Evolutionary conservation across 345 rosid genomes (phyloP), one percentile per base, ranked within the genome.

Genomic region (Salix koriyanagi): DNA sequence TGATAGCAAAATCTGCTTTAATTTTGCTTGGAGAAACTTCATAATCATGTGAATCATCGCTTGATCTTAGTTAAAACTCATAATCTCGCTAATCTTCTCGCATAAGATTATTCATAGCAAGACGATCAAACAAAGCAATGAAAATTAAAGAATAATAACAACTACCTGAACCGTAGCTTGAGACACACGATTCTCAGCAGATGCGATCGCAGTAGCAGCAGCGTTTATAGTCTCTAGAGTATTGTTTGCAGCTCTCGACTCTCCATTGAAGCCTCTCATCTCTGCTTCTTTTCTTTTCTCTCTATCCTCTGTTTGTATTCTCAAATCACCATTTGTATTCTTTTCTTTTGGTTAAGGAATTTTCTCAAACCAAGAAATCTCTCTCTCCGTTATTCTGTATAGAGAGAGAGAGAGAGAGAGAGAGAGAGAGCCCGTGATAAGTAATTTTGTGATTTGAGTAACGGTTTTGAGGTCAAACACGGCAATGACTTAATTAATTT

Each of bases 181-280:
- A 65, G 83, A 86, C 82, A 77, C 75, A 84, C 94, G 97, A 82
- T 80, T 88, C 85, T 89, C 93, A 61, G 89, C 89, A 18, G 91
- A 88, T n/a, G 92, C 92, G 81, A 96, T 86, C 84, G 93, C 97
- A 19, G 91, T 81, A 80, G 97, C 98, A 75, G 98, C 98, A 28
- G 98, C 97, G 92, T 81, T 87, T 60, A 96, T 83, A 42, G 96
- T 93, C 41, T 90, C 92, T 54, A 90, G 72, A 69, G 88, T 84
- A 83, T 82, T 85, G 84, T 67, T 76, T 69, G 61, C 76, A 36
- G 82, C 83, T 79, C 86, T 82, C 34, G 86, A 64, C 39, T 84
- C 87, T 70, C 83, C 77, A 73, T 75, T 77, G 15, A 65, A 83
- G 80, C 78, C 66, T 84, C 94, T 89, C 93, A 87, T 91, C 82